phyloP scores from a whole-genome alignment of 1,284 basidiomycete species.

The Pseudomicrostroma phylloplanum region DNA sequence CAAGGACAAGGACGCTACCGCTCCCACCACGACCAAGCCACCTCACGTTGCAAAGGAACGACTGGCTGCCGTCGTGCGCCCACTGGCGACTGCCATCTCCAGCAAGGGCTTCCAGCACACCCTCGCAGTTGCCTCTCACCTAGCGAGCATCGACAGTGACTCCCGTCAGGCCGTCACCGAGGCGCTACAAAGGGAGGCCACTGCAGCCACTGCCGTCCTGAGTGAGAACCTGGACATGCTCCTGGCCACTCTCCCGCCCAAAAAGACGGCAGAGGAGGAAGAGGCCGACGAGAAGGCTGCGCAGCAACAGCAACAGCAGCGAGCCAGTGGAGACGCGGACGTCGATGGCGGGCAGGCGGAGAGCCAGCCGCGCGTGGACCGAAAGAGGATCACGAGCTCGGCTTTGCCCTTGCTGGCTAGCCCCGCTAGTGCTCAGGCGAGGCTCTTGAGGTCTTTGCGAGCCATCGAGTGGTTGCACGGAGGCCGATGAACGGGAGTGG shows the following conservation, averaged over 20 bases:
- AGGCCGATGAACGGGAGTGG: not conserved
- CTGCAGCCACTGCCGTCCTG: conserved; percentile 30
- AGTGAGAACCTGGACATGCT: conserved; percentile 37
- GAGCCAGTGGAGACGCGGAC: not conserved
- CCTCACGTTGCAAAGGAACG: conserved; percentile 34
- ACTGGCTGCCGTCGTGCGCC: conserved; percentile 40
- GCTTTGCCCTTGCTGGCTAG: conserved; percentile 5
- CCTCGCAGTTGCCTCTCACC: conserved; percentile 43
- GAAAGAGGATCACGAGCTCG: not conserved
- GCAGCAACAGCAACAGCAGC: not conserved
- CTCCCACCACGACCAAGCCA: not conserved
- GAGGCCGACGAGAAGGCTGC: conserved; percentile 29
- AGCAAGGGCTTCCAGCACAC: conserved; percentile 49
- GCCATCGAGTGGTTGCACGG: conserved; percentile 6
- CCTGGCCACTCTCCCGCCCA: conserved; percentile 34
- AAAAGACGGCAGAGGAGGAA: conserved; percentile 38
- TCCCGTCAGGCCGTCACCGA: conserved; percentile 37
- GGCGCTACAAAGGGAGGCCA: conserved; percentile 38
- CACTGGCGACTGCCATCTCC: conserved; percentile 41
- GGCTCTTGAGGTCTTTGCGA: conserved; percentile 4
- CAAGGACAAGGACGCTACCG: conserved; percentile 7
- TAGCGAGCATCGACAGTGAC: conserved; percentile 30
- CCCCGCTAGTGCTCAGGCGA: conserved; percentile 3
- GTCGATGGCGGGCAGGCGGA: too few species aligned
- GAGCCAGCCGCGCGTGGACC: not conserved